Evolutionary conservation across 331 rosid species (phyloP), one percentile per base, ranked within the genome.

Genomic region (Telfairia occidentalis): DNA sequence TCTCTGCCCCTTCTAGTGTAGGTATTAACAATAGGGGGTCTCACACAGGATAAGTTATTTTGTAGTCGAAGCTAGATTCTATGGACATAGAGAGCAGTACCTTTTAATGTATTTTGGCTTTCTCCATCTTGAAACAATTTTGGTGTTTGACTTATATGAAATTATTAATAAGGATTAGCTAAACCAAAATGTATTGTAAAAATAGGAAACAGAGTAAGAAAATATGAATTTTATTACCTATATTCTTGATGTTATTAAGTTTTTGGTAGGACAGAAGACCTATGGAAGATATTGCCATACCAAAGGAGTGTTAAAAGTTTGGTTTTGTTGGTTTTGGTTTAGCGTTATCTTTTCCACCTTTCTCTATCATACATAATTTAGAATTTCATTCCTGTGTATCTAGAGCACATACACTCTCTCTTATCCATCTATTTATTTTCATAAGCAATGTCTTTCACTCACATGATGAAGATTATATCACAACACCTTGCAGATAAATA

Each of bases 401-500:
- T 46, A 38, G 16, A 45, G n/a, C n/a, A 13, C 30, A 15, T 26
- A 5, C 15, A 24, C 30, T 38, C 74, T 67, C 52, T 69, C 32
- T 42, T 43, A 70, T 43, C 57, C 26, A 45, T 70, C 9, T 70
- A 11, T 70, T 45, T 70, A 43, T 26, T 35, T 60, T 30, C 70
- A 21, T 43, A 26, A 52, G 12, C 42, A 16, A 16, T 70, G 60
- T 50, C 26, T 72, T 61, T 50, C 72, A 29, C 37, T 45, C 38
- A 37, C 48, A 35, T 26, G 34, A 57, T 35, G 43, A 2, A 34
- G 55, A 49, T 53, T 71, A 28, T 42, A 76, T 35, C 67, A 57
- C 64, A 40, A 34, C 80, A 53, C 48, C 80, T 80, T 67, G 88
- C 89, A 93, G 98, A 89, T 93, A 71, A 93, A 88, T 86, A 86